Percentiles rank a stretch among this genome's conserved stretches.
phyloP scores from a whole-genome alignment of 2,329 filamentous ascomycete species.

The Fusarium subtropicale region DNA sequence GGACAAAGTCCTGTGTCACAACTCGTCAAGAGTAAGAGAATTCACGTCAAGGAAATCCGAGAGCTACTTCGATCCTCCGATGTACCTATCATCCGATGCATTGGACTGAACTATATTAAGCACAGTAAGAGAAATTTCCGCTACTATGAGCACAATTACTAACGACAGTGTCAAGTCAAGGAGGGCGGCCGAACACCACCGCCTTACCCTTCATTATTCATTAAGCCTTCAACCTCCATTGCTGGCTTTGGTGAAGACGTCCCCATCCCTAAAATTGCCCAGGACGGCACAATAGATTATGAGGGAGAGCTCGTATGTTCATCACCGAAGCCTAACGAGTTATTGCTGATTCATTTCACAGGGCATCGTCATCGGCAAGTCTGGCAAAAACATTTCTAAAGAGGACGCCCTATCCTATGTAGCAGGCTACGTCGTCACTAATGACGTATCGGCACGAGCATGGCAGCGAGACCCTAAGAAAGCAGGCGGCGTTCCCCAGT shows the following conservation, averaged over 20 bases:
- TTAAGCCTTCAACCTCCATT: slow-evolving; percentile 60
- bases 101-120: slow-evolving; percentile 54
- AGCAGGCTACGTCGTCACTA: slow-evolving; percentile 59
- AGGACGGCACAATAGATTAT: slow-evolving; percentile 61
- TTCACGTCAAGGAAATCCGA: slow-evolving; percentile 49
- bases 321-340: too few species aligned
- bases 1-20: slow-evolving; percentile 45
- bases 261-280: slow-evolving; percentile 59
- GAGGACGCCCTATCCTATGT: slow-evolving; percentile 60
- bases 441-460: slow-evolving; percentile 67
- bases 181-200: slow-evolving; percentile 64
- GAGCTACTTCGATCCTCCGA: slow-evolving; percentile 49
- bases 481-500: slow-evolving; percentile 58
- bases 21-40: slow-evolving; percentile 44
- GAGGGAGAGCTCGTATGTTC: slow-evolving; percentile 59
- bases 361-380: slow-evolving; percentile 64
- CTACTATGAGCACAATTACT: fast-evolving
- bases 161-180: slow-evolving; percentile 54
- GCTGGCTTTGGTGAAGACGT: slow-evolving; percentile 53
- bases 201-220: slow-evolving; percentile 62
- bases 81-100: slow-evolving; percentile 53
- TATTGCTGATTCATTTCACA: background rate
- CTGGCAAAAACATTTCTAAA: slow-evolving; percentile 63
- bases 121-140: slow-evolving; percentile 46
- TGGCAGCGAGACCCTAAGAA: slow-evolving; percentile 63